Base-by-base conservation (phyloP, 306 rosid species). In the Ziziphus jujuba region DNA sequence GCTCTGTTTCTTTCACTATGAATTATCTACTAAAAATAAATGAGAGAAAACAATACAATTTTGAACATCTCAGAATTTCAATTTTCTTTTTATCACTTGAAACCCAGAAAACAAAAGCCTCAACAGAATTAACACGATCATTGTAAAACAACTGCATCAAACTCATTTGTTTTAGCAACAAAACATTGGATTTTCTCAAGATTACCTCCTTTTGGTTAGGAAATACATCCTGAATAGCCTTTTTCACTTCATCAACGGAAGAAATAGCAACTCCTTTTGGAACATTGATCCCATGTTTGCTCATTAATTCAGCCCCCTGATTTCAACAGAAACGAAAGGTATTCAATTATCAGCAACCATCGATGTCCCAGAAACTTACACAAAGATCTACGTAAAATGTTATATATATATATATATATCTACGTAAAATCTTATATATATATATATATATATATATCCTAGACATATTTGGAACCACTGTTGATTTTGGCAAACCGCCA, bases 291-390 rank as follows among this genome's bases (percentile, higher is more conserved):
- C 97, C 99, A 61, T 85, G 82, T 72, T 90, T 90, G 82, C 87
- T 60, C 99, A 95, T 95, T 85, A 95, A 72, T 64, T 87, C 95
- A 19, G 99, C 87, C 34, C 99, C 99, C 99, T 95, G 73, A 76
- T 70, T 79, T 64, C 73, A 73, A 21, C 57, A 66, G n/a, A 66
- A 58, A 31, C 4, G 20, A 54, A 48, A 35, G 5, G 17, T 53
- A 34, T 49, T 51, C n/a, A 66, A 35, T 5, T 60, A 5, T 49
- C 64, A 58, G 10, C 16, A 36, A 45, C 16, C 51, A 77, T 21
- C 66, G 48, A 56, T 22, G 8, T 62, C 48, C 10, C 56, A 52
- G 24, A 21, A 36, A 34, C 57, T 14, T 0, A 47, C 52, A 62
- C 48, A 33, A 51, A 36, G 44, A 68, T 36, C 65, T 19, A 24